These are phyloP conservation scores for Nidularia sp. DNA, from an alignment of 768 basidiomycete species.

Conservation along the genomic window DNA sequence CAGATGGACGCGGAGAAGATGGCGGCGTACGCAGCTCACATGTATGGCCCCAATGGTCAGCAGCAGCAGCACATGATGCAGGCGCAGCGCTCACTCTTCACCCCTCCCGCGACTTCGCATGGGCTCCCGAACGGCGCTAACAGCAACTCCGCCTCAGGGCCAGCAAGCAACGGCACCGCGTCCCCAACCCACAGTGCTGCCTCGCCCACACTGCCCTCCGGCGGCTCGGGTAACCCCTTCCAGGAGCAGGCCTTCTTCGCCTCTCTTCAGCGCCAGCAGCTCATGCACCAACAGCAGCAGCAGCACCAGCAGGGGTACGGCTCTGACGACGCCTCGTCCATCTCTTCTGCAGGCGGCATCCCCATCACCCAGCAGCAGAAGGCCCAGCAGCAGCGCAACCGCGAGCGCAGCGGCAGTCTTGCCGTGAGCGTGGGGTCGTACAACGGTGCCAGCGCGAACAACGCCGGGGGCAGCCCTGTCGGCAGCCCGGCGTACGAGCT, in stretches of 20 bases:
- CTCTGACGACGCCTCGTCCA: not conserved
- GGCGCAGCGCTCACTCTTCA: constrained; percentile 15
- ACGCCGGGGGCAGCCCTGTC: not conserved
- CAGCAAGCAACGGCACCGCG: constrained; percentile 2
- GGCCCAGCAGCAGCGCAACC: not conserved
- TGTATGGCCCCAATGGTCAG: constrained; percentile 1
- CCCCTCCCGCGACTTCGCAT: constrained; percentile 15
- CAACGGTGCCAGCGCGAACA: not conserved
- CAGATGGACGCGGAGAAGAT: constrained; percentile 12
- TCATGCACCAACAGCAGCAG: constrained; percentile 8
- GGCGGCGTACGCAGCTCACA: constrained; percentile 12
- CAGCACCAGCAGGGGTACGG: constrained; percentile 11
- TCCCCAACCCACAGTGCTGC: not conserved
- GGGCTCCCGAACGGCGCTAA: constrained; percentile 6
- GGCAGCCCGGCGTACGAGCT: constrained; percentile 2
- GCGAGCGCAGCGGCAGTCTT: not conserved
- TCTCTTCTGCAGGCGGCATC: not conserved
- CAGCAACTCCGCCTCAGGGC: not conserved
- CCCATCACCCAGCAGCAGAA: not conserved
- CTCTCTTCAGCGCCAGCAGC: constrained; percentile 2
- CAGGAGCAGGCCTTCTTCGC: not conserved
- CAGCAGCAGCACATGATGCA: constrained; percentile 12
- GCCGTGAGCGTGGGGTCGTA: not conserved
- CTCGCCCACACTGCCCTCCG: not conserved
- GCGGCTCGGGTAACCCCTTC: not conserved